A percentile compares a stretch with the other conserved stretches of the same genome.
These are phyloP conservation scores for Aspergillus sp. DNA, from an alignment of 2,329 filamentous ascomycete genomes.

Conservation along the genomic window DNA sequence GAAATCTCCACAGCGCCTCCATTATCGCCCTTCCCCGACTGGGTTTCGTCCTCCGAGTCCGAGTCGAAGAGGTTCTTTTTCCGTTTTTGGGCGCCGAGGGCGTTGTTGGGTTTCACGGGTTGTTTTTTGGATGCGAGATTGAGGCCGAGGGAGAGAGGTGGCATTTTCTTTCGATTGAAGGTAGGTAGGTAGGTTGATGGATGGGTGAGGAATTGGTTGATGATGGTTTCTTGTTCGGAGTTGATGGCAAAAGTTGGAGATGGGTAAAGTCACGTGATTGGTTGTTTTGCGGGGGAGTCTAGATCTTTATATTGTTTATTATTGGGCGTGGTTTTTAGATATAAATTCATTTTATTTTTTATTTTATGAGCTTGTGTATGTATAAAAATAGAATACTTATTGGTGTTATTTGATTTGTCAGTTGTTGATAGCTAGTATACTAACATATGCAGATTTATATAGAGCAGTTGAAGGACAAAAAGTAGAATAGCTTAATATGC, in stretches of 20 bases:
- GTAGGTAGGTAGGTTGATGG: no score
- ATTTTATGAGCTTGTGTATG: no score
- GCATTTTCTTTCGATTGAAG: slow-evolving; percentile 8
- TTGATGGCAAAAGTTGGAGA: no score
- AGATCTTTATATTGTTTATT: no score
- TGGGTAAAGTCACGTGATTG: no score
- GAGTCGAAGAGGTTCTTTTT: slow-evolving; percentile 45
- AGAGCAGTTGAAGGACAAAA: not conserved
- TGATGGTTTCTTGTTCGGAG: not conserved
- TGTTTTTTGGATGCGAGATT: slow-evolving; percentile 32
- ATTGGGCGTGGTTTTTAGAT: no score
- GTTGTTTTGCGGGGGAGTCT: no score
- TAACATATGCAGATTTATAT: not conserved
- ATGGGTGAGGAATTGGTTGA: not conserved
- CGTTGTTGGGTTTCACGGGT: slow-evolving; percentile 13
- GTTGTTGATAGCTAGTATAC: not conserved
- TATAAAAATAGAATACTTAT: not conserved
- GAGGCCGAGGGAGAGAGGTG: slow-evolving; percentile 38
- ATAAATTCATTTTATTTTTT: no score
- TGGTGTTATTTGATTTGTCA: not conserved
- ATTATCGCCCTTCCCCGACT: slow-evolving; percentile 11
- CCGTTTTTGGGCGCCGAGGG: slow-evolving; percentile 38
- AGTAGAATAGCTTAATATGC: not conserved
- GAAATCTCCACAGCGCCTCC: slow-evolving; percentile 29
- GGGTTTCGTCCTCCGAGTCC: slow-evolving; percentile 35